A percentile compares a stretch with the other conserved stretches of the same genome.
These are phyloP conservation scores for Aureobasidium zeae DNA, from an alignment of 2,329 filamentous ascomycete genomes.

Conservation along the genomic window DNA sequence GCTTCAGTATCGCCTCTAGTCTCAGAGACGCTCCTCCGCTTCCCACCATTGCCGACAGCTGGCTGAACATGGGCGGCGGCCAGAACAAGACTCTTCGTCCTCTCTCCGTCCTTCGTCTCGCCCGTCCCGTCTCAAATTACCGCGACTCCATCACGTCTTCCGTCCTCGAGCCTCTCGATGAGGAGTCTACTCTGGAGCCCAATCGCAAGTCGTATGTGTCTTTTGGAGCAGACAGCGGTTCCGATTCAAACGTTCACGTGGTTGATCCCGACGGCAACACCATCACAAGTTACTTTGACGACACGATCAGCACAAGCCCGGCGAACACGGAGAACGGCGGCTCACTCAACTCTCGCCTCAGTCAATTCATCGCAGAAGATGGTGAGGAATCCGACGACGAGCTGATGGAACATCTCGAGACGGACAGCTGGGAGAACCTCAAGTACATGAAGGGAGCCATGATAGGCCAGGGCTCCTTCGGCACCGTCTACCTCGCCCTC, in stretches of 20 bases:
- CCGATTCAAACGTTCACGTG: conserved; percentile 55
- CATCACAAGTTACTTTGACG: conserved; percentile 73
- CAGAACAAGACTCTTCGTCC: conserved; percentile 43
- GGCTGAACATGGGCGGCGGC: conserved; percentile 59
- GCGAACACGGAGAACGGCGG: conserved; percentile 47
- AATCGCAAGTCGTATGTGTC: conserved; percentile 96
- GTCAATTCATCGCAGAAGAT: conserved; percentile 76
- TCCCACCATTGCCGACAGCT: conserved; percentile 88
- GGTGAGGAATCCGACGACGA: conserved; percentile 88
- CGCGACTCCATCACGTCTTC: conserved; percentile 85
- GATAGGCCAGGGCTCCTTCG: conserved; percentile 94
- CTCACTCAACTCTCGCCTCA: conserved; percentile 73
- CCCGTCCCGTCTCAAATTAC: conserved; percentile 51
- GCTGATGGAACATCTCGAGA: conserved; percentile 78
- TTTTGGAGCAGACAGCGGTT: conserved; percentile 58
- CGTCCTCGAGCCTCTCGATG: conserved; percentile 78
- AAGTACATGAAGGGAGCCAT: conserved; percentile 99
- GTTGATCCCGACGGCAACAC: conserved; percentile 68
- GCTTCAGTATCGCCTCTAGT: conserved; percentile 84
- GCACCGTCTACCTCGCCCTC: conserved; percentile 86
- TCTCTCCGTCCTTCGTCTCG: conserved; percentile 51
- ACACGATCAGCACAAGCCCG: conserved; percentile 60
- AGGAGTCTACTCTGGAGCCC: conserved; percentile 78
- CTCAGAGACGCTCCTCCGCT: conserved; percentile 89
- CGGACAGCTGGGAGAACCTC: conserved; percentile 90